Evolutionary conservation across 345 rosid genomes (phyloP), one percentile per base, ranked within the genome.

Genomic region (Gossypioides kirkii): DNA sequence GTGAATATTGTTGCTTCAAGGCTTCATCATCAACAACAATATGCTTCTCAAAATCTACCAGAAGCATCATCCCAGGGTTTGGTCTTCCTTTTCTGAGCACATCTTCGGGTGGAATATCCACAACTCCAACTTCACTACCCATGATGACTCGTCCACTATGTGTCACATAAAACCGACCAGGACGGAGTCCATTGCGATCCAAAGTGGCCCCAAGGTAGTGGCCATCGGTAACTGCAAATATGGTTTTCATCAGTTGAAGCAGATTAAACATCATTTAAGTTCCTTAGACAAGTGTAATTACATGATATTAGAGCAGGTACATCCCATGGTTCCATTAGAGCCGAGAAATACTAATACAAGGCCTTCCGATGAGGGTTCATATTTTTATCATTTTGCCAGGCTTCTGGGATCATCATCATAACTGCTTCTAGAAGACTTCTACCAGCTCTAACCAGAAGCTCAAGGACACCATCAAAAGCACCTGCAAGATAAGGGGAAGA

Each of bases 321-420:
- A 81, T 96, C 99, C 99, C 99, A 96, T 43, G 99, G 99, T 85
- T 96, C 99, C 98, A 96, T 85, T 25, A 96, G 85, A 70, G 97
- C 86, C 47, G 98, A 96, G 82, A 90, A 89, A 85, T 96, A 96
- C 75, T 93, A 91, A 58, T 96, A 96, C 78, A 96, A 82, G 8
- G 86, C 82, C 74, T 84, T 96, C 77, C 93, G 66, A 47, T 84
- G 79, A 81, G 98, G 95, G 74, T 96, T 97, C 80, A 96, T 96
- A 75, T 91, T 96, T 85, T 90, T 89, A 74, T 96, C 99, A 82
- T 96, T 96, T 85, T 96, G 99, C 99, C 99, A 96, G 61, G 99
- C 99, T 84, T 96, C 99, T 43, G 99, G 99, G 69, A 96, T 96
- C 99, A 93, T 89, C 99, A 96, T 96, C 98, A 96, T 96, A 47